Percentiles rank a stretch among this genome's conserved stretches.
Conservation (phyloP, 225 moss, liverwort and hornwort genomes). For the Sphagnum tenellum region DNA sequence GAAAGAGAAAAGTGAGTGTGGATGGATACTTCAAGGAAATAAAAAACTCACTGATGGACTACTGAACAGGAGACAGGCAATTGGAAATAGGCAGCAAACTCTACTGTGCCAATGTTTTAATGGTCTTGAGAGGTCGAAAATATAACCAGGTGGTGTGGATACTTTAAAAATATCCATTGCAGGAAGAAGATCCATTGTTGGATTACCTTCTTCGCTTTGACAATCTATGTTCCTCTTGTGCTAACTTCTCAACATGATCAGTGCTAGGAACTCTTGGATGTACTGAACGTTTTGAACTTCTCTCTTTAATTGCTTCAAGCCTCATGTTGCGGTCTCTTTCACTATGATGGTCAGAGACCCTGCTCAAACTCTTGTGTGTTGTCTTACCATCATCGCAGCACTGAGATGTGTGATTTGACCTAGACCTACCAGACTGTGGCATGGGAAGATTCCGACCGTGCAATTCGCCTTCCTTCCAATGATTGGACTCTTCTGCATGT, state of each 20-base stretch:
- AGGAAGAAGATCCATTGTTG: no score
- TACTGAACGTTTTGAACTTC: background rate
- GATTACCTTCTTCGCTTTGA: conserved; percentile 1
- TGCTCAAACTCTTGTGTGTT: conserved; percentile 13
- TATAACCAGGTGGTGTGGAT: no score
- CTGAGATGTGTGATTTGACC: conserved; percentile 9
- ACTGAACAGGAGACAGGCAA: no score
- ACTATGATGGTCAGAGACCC: conserved; percentile 2
- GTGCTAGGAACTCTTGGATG: background rate
- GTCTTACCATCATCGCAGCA: conserved; percentile 27
- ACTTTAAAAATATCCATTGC: no score
- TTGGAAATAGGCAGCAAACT: no score
- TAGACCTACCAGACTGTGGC: background rate
- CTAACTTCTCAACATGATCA: background rate
- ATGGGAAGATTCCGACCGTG: background rate
- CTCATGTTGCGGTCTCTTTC: conserved; percentile 14
- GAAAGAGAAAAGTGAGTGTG: no score
- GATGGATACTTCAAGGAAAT: no score
- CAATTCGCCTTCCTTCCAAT: background rate
- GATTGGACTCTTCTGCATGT: background rate
- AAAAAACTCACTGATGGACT: no score
- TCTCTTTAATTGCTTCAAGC: conserved; percentile 1
- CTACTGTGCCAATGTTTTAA: no score
- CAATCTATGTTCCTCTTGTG: background rate
- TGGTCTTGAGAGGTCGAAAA: no score